phyloP scores from a whole-genome alignment of 2,329 filamentous ascomycete species.

The Pseudophaeomoniella oleicola region DNA sequence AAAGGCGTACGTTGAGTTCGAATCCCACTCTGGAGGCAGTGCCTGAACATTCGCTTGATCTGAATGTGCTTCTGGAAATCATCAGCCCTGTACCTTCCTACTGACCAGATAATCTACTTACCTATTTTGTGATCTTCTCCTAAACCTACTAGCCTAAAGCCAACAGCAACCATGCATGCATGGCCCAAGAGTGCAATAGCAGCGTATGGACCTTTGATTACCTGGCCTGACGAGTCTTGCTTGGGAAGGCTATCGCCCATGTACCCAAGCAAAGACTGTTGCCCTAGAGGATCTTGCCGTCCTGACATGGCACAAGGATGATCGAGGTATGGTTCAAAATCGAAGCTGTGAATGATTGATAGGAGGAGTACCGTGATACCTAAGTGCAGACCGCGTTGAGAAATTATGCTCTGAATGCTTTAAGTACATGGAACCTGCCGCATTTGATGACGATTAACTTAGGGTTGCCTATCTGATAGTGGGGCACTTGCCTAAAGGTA shows the following conservation, averaged over 20 bases:
- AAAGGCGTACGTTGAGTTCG: conserved; percentile 58
- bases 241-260: conserved; percentile 15
- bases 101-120: conserved; percentile 20
- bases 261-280: conserved; percentile 11
- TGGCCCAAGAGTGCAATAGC: conserved; percentile 73
- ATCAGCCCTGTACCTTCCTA: conserved; percentile 9
- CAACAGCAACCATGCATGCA: conserved; percentile 64
- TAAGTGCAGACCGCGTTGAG: too few species aligned
- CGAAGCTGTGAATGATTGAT: too few species aligned
- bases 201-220: conserved; percentile 47
- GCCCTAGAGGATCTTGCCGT: conserved; percentile 6
- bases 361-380: too few species aligned
- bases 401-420: too few species aligned
- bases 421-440: too few species aligned
- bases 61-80: conserved; percentile 39
- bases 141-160: conserved; percentile 71
- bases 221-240: conserved; percentile 5
- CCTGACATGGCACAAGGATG: conserved; percentile 3
- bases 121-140: conserved; percentile 65
- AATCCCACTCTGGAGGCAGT: conserved; percentile 70
- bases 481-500: too few species aligned
- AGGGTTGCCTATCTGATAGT: too few species aligned
- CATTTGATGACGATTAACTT: too few species aligned
- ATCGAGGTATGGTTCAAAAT: too few species aligned
- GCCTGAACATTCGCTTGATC: conserved; percentile 40